Percentiles rank a stretch among this genome's conserved stretches.
These are phyloP conservation scores for Rubia yunnanensis DNA, from an alignment of 257 asterid species.

Conservation along the genomic window DNA sequence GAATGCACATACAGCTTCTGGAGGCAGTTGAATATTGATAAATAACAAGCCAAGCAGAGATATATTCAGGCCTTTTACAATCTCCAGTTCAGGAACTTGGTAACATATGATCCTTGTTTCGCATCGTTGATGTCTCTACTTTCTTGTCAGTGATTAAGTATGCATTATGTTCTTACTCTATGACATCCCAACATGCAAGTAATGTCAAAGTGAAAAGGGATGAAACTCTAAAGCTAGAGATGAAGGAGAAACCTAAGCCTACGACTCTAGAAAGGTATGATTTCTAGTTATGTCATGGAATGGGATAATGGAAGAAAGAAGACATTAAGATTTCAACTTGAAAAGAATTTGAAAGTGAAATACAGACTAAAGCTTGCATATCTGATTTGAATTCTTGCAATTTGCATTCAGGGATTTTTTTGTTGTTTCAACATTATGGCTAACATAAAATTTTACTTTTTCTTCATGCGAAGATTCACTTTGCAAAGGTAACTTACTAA, in stretches of 20 bases:
- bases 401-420: too few species aligned
- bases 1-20: constrained; percentile 73
- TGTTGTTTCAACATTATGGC: too few species aligned
- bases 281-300: not conserved
- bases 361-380: too few species aligned
- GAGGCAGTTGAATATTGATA: constrained; percentile 45
- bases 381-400: too few species aligned
- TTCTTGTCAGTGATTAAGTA: not conserved
- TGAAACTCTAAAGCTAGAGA: constrained; percentile 40
- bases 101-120: constrained; percentile 14
- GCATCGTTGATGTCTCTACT: not conserved
- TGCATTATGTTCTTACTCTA: not conserved
- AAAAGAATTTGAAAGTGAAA: too few species aligned
- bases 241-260: constrained; percentile 42
- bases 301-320: too few species aligned
- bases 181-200: constrained; percentile 43
- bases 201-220: constrained; percentile 35
- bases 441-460: not conserved
- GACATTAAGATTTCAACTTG: too few species aligned
- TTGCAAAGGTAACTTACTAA: constrained; percentile 1
- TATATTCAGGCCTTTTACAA: constrained; percentile 68
- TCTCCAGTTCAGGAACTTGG: constrained; percentile 69
- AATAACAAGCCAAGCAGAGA: constrained; percentile 67
- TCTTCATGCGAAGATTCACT: not conserved
- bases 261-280: constrained; percentile 11